Evolutionary conservation across 176 grass and related monocot genomes (phyloP).

Genomic region (Carex scoparia): DNA sequence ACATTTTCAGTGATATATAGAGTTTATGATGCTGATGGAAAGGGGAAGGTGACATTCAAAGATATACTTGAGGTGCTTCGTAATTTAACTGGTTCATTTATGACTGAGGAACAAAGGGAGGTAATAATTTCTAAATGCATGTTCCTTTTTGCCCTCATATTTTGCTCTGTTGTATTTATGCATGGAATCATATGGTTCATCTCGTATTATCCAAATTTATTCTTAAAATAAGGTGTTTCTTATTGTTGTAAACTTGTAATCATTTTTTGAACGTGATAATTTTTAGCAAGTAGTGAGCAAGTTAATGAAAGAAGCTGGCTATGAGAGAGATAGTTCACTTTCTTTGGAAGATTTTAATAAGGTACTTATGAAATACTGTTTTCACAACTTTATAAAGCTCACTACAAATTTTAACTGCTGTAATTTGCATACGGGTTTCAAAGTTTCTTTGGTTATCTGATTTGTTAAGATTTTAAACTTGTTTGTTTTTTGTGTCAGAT

Average conservation of each 20-base stretch:
- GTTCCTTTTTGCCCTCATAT: not conserved
- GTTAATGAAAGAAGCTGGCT: constrained; percentile 72
- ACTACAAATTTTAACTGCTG: constrained; percentile 22
- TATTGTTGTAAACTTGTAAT: not conserved
- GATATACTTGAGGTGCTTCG: constrained; percentile 48
- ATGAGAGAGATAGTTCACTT: constrained; percentile 46
- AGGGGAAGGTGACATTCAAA: constrained; percentile 72
- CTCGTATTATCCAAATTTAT: not conserved
- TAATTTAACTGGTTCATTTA: constrained; percentile 55
- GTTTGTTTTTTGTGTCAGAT: constrained; percentile 5
- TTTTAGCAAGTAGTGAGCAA: constrained; percentile 55
- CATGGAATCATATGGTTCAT: not conserved
- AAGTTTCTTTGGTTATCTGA: constrained; percentile 25
- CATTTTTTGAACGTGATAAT: not conserved
- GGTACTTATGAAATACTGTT: constrained; percentile 37
- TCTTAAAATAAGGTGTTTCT: not conserved
- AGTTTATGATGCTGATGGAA: constrained; percentile 74
- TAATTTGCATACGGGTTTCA: not conserved
- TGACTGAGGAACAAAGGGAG: constrained; percentile 67
- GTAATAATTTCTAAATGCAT: constrained; percentile 21
- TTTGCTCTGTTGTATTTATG: not conserved
- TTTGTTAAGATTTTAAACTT: not conserved
- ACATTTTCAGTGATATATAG: constrained; percentile 62
- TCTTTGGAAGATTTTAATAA: constrained; percentile 66
- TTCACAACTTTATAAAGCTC: not conserved